Percentiles rank a stretch among this genome's conserved stretches.
Conservation (phyloP, 2,329 filamentous ascomycete species). For the Paecilomyces sp. region DNA sequence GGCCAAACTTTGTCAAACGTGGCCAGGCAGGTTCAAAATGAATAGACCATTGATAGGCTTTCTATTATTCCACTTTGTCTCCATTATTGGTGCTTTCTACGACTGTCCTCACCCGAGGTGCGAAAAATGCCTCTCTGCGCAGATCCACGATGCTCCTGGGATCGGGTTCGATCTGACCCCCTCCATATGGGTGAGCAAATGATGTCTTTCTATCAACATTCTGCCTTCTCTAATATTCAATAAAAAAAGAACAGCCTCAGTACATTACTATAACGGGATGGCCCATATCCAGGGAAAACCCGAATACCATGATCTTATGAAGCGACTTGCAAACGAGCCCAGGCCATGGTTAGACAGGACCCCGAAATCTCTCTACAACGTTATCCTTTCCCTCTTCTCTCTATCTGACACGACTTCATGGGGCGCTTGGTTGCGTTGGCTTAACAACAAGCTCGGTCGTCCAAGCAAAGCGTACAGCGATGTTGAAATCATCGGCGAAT, state of each 20-base stretch:
- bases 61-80: constrained; percentile 15
- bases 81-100: constrained; percentile 26
- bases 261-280: background rate
- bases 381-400: background rate
- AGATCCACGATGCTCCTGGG: background rate
- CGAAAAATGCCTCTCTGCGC: background rate
- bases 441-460: background rate
- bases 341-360: too few species aligned
- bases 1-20: too few species aligned
- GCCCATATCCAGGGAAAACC: background rate
- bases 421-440: background rate
- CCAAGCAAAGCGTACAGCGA: background rate
- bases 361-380: background rate
- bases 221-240: background rate
- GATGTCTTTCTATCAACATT: background rate
- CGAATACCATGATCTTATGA: background rate
- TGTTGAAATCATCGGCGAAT: background rate
- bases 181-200: background rate
- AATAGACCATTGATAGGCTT: too few species aligned
- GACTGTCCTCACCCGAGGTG: background rate
- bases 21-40: too few species aligned
- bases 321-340: background rate
- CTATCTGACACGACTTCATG: background rate
- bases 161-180: background rate
- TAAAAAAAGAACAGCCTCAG: background rate